Base-by-base conservation (phyloP, 2,329 filamentous ascomycete species). In the Phaeophleospora eucalypticola region DNA sequence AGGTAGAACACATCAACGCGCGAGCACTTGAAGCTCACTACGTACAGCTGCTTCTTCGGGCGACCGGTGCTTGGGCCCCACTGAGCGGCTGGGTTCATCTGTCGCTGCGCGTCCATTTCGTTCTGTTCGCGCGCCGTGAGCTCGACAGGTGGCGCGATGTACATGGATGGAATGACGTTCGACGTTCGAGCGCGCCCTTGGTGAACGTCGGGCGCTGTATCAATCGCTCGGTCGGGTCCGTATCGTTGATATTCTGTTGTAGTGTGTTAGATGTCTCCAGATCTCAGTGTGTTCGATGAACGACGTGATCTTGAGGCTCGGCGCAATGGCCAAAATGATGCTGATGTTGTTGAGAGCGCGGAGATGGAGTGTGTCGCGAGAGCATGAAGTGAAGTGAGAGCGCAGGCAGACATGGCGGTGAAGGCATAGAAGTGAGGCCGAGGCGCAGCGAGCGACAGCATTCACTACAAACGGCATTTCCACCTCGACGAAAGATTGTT, bases 1-100 rank as follows among this genome's bases (percentile, higher is more conserved):
- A 96, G 89, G 68, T 95, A 97, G 67, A 96, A 98, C 8, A 97
- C 88, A 63, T 97, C 93, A 32, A 91, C 90, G 52, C 93, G 81
- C 29, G 88, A 89, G 65, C 90, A 96, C 69, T 98, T 98, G 80
- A 98, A 98, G 4, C 91, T 82, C 14, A 98, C 91, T 43, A 98
- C 85, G 66, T 91, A 91, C 7, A 95, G 76, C 6, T 84, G 54
- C 75, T 64, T 89, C 36, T 57, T 56, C 10, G 58, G 60, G 24
- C 67, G 65, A 34, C 64, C 85, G 12, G 47, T 39, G 39, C 34
- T 44, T 17, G 51, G 20, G 54, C 49, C 47, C 58, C 57, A 51
- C 46, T 64, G 53, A 50, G 61, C 49, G 37, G 59, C 56, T 57
- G 57, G 29, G 46, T 57, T 36, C 54, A 62, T 12, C 12, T 57